These are phyloP conservation scores for Trapa incisa DNA, from an alignment of 345 rosid species.

Conservation along the genomic window DNA sequence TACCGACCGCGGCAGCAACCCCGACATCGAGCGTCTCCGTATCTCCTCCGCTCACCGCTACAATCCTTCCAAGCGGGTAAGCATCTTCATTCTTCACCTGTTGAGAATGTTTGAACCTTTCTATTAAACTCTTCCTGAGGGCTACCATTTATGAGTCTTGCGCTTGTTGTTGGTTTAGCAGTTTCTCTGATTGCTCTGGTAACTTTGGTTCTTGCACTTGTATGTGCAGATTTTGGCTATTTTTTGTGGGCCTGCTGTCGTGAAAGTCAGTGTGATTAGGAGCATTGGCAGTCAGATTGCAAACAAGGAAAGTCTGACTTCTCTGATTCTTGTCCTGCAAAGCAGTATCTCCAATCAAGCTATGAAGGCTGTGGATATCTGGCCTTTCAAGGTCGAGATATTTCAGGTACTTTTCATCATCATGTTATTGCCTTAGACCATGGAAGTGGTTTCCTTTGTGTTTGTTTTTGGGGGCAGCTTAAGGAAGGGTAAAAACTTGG, in stretches of 20 bases:
- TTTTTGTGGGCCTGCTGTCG: slow-evolving; percentile 47
- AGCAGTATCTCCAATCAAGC: slow-evolving; percentile 68
- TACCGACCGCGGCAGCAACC: slow-evolving; percentile 33
- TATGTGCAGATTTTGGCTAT: slow-evolving; percentile 50
- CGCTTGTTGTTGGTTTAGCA: not conserved
- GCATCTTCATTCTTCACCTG: not conserved
- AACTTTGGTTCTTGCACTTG: not conserved
- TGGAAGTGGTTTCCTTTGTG: not conserved
- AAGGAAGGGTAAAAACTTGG: not conserved
- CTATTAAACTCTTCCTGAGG: not conserved
- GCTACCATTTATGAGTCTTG: not conserved
- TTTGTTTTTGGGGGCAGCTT: not conserved
- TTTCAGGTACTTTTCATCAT: slow-evolving; percentile 43
- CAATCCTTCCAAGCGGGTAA: slow-evolving; percentile 58
- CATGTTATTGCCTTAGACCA: not conserved
- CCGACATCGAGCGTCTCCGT: slow-evolving; percentile 55
- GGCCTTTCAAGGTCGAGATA: slow-evolving; percentile 69
- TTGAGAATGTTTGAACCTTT: not conserved
- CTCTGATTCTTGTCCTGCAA: slow-evolving; percentile 65
- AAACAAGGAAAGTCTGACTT: slow-evolving; percentile 43
- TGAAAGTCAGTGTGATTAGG: slow-evolving; percentile 59
- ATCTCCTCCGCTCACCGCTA: slow-evolving; percentile 36
- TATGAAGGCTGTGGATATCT: slow-evolving; percentile 52
- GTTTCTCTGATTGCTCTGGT: not conserved
- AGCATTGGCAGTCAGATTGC: slow-evolving; percentile 43